A percentile compares a stretch with the other conserved stretches of the same genome.
Conservation (phyloP, 305 asterid genomes). For the Euphrasia arctica region DNA sequence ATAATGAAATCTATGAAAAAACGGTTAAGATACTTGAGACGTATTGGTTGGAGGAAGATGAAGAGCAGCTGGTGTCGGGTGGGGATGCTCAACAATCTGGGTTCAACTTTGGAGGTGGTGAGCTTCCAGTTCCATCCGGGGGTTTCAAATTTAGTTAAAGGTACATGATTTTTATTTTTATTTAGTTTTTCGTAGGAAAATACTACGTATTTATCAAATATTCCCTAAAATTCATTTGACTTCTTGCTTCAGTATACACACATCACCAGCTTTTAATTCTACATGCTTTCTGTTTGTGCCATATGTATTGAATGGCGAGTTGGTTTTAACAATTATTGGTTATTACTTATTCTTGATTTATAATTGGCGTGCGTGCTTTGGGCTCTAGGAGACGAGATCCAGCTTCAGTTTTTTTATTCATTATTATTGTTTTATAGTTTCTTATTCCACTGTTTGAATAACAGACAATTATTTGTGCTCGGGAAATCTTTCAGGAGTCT, state of each 20-base stretch:
- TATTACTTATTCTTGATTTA: neutral
- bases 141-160: slow-evolving; percentile 51
- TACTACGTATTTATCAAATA: too few species aligned
- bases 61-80: slow-evolving; percentile 32
- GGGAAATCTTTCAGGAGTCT: neutral
- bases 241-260: neutral
- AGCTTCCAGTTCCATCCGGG: slow-evolving; percentile 48
- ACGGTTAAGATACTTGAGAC: slow-evolving; percentile 55
- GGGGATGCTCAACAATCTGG: slow-evolving; percentile 44
- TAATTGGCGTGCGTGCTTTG: neutral
- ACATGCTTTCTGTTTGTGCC: neutral
- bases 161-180: slow-evolving; percentile 17
- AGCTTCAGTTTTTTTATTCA: neutral
- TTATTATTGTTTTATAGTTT: neutral
- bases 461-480: too few species aligned
- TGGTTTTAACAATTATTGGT: neutral
- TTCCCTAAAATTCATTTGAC: neutral
- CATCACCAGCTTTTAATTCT: neutral
- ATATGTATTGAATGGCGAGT: neutral
- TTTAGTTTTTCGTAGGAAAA: neutral
- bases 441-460: neutral
- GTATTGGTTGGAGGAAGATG: slow-evolving; percentile 55
- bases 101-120: slow-evolving; percentile 46
- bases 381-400: neutral
- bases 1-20: slow-evolving; percentile 47